Percentiles rank a stretch among this genome's conserved stretches.
These are phyloP conservation scores for Theobroma cacao DNA, from an alignment of 345 rosid genomes.

Conservation along the genomic window DNA sequence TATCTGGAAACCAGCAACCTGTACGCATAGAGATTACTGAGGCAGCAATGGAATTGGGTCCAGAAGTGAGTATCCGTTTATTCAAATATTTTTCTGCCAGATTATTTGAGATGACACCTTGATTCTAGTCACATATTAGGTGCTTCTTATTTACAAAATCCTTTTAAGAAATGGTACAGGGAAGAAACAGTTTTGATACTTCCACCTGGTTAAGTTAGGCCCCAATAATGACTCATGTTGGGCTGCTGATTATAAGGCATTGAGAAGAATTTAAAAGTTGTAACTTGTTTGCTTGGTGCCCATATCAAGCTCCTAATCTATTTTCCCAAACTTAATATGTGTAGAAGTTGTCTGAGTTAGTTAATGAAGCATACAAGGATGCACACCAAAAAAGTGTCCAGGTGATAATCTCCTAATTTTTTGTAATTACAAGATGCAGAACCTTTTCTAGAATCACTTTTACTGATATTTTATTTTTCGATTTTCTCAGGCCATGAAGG, in stretches of 20 bases:
- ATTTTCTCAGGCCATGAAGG: conserved; percentile 75
- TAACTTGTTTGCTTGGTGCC: not conserved
- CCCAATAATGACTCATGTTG: not conserved
- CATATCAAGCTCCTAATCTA: not conserved
- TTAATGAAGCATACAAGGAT: conserved; percentile 87
- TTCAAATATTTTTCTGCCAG: not conserved
- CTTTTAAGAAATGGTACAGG: not conserved
- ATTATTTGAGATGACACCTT: conserved; percentile 2
- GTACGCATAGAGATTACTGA: conserved; percentile 88
- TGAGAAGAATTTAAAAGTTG: not conserved
- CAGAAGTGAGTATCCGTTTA: conserved; percentile 55
- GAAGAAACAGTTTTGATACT: not conserved
- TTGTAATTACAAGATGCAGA: not conserved
- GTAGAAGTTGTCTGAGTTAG: conserved; percentile 78
- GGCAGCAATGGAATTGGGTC: conserved; percentile 92
- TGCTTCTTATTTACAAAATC: not conserved
- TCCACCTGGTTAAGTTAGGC: not conserved
- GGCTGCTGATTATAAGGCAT: not conserved
- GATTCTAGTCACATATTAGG: not conserved
- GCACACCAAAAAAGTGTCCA: conserved; percentile 87
- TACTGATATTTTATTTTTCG: conserved; percentile 2
- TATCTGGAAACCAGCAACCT: conserved; percentile 91
- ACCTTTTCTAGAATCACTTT: not conserved
- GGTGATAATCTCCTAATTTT: conserved; percentile 30
- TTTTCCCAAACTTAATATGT: not conserved